A percentile compares a stretch with the other conserved stretches of the same genome.
Conservation (phyloP, 345 rosid genomes). For the Mangifera indica region DNA sequence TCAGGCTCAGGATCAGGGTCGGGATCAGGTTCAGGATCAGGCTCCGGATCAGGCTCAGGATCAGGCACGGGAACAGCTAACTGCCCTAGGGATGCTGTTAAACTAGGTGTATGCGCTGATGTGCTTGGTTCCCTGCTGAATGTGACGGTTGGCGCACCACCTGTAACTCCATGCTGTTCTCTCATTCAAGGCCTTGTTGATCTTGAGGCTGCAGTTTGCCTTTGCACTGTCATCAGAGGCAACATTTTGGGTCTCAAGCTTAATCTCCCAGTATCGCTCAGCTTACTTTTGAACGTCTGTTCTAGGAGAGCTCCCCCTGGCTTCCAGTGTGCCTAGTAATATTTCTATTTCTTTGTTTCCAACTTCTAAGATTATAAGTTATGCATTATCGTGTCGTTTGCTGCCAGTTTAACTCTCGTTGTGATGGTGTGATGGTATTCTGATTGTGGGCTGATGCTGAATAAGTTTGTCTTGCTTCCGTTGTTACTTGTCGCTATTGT, state of each 20-base stretch:
- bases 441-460: background rate
- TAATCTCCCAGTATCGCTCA: conserved; percentile 41
- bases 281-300: conserved; percentile 46
- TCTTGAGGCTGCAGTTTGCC: conserved; percentile 57
- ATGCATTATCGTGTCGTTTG: background rate
- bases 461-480: conserved; percentile 1
- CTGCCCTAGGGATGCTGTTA: conserved; percentile 50
- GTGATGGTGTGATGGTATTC: background rate
- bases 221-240: conserved; percentile 50
- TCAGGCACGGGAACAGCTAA: background rate
- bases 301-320: conserved; percentile 32
- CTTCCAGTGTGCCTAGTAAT: conserved; percentile 38
- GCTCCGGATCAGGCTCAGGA: too few species aligned
- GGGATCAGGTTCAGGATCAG: too few species aligned
- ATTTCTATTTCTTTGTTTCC: conserved; percentile 1
- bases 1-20: too few species aligned
- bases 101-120: conserved; percentile 45
- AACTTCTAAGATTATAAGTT: background rate
- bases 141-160: conserved; percentile 38
- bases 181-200: conserved; percentile 44
- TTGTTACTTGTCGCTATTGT: background rate
- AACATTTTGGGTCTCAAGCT: conserved; percentile 48
- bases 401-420: background rate
- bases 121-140: conserved; percentile 40
- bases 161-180: conserved; percentile 42